These are phyloP conservation scores for Agaricus sinodeliciosus DNA, from an alignment of 768 basidiomycete genomes.

Conservation along the genomic window DNA sequence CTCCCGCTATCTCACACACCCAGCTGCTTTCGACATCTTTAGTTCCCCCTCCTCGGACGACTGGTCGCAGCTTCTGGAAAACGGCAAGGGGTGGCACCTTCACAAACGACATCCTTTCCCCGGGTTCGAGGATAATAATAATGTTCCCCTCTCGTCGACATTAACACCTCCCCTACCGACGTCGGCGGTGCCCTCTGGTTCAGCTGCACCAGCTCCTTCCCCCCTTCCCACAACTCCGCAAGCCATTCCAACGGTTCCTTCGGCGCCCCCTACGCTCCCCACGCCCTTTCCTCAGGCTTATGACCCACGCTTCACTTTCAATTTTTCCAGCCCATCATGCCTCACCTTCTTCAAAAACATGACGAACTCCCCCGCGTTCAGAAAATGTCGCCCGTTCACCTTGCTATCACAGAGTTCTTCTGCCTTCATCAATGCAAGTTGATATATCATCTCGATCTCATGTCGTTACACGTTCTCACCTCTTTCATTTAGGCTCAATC, in stretches of 20 bases:
- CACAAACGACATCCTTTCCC: slow-evolving; percentile 35
- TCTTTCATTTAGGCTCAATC: slow-evolving; percentile 48
- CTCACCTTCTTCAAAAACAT: slow-evolving; percentile 71
- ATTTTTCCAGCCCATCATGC: slow-evolving; percentile 63
- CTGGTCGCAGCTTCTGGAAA: slow-evolving; percentile 8
- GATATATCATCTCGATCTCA: neutral
- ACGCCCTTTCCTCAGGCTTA: slow-evolving; percentile 76
- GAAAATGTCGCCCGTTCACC: slow-evolving; percentile 74
- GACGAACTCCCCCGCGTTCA: slow-evolving; percentile 53
- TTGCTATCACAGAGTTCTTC: slow-evolving; percentile 51
- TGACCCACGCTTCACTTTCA: slow-evolving; percentile 53
- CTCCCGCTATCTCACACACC: slow-evolving; percentile 45
- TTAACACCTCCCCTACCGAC: neutral
- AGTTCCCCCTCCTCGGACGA: slow-evolving; percentile 19
- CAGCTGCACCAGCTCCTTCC: slow-evolving; percentile 13
- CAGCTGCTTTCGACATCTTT: slow-evolving; percentile 36
- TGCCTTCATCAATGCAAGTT: slow-evolving; percentile 48
- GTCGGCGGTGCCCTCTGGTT: slow-evolving; percentile 6
- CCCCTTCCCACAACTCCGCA: slow-evolving; percentile 16
- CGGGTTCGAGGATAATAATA: slow-evolving; percentile 10
- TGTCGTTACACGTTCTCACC: slow-evolving; percentile 8
- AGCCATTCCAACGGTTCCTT: slow-evolving; percentile 42
- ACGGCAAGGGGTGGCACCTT: slow-evolving; percentile 25
- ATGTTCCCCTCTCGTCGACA: too few relatives aligned
- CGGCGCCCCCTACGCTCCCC: slow-evolving; percentile 46